Base-by-base conservation (phyloP, 192 early-diverging fungal species). In the Kickxella alabastrina region DNA sequence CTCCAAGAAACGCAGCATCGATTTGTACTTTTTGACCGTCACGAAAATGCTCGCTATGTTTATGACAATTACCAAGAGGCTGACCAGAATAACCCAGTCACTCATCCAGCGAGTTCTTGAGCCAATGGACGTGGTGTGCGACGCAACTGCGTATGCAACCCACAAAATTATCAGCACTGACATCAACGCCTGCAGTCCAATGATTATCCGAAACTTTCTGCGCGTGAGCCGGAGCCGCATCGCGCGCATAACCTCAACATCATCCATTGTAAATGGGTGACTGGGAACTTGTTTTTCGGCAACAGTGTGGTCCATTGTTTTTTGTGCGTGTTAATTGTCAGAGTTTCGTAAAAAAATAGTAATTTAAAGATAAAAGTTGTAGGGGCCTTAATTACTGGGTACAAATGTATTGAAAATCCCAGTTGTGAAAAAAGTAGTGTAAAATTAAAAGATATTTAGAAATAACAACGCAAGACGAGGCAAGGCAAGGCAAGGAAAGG, bases 201-300 rank as follows among this genome's bases (percentile, higher is more conserved):
- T 52, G 10, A 63, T 44, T 10, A 65, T 56, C 35, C 61, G 43
- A 50, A 58, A 76, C 45, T 69, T 68, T 31, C 62, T 53, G 37
- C 67, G 61, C 18, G 67, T 69, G 21, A 68, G 52, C 0, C 73
- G 73, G 22, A 76, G 46, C 17, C 67, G 67, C 73, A 76, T 76
- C 21, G 40, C 41, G n/a, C 73, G 73, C 66, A 76, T 76, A 5
- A 76, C 58, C 50, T 76, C 67, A 32, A 76, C 73, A 18, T 76
- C 73, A 0, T 52, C 53, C 44, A 53, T 37, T 12, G 73, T 76
- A 29, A 76, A 76, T 18, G 73, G 73, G 19, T 66, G 71, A 17
- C 64, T 63, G 4, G 71, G 71, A 13, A 18, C 14, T 9, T 35
- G 37, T 23, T 67, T 67, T 13, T 42, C 52, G 2, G 37, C 8